phyloP scores from a whole-genome alignment of 1,284 basidiomycete species.

The Hemileia vastatrix region DNA sequence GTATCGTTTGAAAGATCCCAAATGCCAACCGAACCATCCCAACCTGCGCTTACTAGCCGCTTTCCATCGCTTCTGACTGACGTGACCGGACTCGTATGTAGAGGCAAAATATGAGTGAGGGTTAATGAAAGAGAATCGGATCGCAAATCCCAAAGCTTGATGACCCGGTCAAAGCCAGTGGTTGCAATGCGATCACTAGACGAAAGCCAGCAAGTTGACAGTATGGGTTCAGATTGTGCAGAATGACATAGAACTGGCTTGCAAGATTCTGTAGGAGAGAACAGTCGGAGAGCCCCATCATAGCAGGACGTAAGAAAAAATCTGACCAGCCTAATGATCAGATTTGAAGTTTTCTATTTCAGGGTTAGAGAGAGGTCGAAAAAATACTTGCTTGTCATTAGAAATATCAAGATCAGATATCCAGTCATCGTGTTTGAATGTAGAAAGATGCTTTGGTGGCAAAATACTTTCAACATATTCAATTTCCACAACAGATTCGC shows the following conservation, averaged over 20 bases:
- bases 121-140: conserved; percentile 52
- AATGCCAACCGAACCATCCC: conserved; percentile 68
- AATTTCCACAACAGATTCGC: conserved; percentile 51
- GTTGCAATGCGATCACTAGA: conserved; percentile 2
- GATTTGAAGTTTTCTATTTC: background rate
- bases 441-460: conserved; percentile 71
- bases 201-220: conserved; percentile 13
- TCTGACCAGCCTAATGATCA: conserved; percentile 16
- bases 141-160: conserved; percentile 12
- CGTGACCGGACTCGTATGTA: conserved; percentile 62
- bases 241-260: conserved; percentile 32
- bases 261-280: conserved; percentile 25
- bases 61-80: conserved; percentile 51
- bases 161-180: conserved; percentile 18
- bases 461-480: conserved; percentile 89
- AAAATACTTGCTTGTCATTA: conserved; percentile 55
- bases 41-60: conserved; percentile 61
- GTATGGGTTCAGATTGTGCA: conserved; percentile 11
- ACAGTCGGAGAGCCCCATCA: conserved; percentile 40
- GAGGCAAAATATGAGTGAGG: conserved; percentile 50
- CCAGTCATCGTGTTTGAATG: conserved; percentile 87
- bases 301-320: conserved; percentile 44
- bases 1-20: conserved; percentile 51
- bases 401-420: conserved; percentile 69
- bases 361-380: background rate